Evolutionary conservation across 257 asterid species (phyloP).

Genomic region (Solanum pinnatisectum): DNA sequence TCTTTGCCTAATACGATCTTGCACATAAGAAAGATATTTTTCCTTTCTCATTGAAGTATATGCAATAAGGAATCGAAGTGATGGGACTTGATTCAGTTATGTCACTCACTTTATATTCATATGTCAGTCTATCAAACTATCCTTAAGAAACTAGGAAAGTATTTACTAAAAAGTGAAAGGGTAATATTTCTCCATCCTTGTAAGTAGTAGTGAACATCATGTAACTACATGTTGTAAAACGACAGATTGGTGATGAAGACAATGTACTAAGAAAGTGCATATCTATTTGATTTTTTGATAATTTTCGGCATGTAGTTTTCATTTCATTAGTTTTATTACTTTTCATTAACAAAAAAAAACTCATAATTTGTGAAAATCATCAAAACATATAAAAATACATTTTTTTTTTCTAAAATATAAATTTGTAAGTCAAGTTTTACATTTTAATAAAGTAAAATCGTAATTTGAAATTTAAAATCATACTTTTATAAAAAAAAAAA

Average conservation of each 20-base stretch:
- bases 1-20: neutral
- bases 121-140: neutral
- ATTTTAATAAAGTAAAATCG: too few species aligned
- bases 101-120: neutral
- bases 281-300: neutral
- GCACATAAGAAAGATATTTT: neutral
- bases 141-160: neutral
- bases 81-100: too few species aligned
- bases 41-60: neutral
- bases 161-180: neutral
- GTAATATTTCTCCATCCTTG: neutral
- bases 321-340: too few species aligned
- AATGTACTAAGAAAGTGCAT: neutral
- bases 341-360: too few species aligned
- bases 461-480: too few species aligned
- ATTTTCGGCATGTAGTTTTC: neutral
- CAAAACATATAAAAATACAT: too few species aligned
- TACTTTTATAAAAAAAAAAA: too few species aligned
- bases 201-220: too few species aligned
- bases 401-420: too few species aligned
- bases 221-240: too few species aligned
- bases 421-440: too few species aligned
- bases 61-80: neutral
- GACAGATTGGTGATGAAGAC: neutral
- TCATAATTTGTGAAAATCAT: too few species aligned